Base-by-base conservation (phyloP, 768 basidiomycete species). In the Aureoboletus auriporus region DNA sequence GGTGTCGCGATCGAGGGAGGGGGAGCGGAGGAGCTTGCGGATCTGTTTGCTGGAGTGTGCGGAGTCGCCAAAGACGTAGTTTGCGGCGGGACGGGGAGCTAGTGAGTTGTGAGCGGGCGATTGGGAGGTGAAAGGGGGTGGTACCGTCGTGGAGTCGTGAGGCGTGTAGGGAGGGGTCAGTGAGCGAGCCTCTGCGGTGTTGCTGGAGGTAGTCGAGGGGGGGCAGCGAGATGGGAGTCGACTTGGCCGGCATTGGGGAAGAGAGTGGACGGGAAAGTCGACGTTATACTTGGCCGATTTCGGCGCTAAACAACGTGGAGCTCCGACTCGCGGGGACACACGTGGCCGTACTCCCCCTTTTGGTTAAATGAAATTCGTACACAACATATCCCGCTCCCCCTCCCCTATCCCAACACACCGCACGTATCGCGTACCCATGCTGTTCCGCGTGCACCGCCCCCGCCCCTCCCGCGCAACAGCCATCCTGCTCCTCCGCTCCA, bases 111-210 rank as follows among this genome's bases (percentile, higher is more conserved):
- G 57, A 57, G 61, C 31, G 60, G 52, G 47, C 34, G 38, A 11
- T 23, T 23, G 20, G 5, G 8, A 4, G 35, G 30, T 36, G 13
- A 45, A 34, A 50, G 47, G 20, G 54, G 53, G 44, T 56, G 47
- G 43, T 55, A 63, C 46, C 55, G 58, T 60, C 61, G 42, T 51
- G 40, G 20, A 59, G 51, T 52, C 52, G 53, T 36, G 74, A 67
- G 26, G 79, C 82, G 68, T 88, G 86, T 42, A 89, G 75, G 36
- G 84, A 83, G 4, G 88, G 88, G 72, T 91, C 89, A 8, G 88
- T 88, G 62, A 89, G 84, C 2, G 89, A 90, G 50, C 86, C 86
- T 49, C 87, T 71, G n/a, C 88, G 79, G 61, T 89, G 89, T 46
- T 78, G 87, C 64, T 89, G 87, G 23, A 89, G 76, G 63, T 78